Evolutionary conservation across 2,329 filamentous ascomycete genomes (phyloP).

Genomic region (Lasiodiplodia sp.): DNA sequence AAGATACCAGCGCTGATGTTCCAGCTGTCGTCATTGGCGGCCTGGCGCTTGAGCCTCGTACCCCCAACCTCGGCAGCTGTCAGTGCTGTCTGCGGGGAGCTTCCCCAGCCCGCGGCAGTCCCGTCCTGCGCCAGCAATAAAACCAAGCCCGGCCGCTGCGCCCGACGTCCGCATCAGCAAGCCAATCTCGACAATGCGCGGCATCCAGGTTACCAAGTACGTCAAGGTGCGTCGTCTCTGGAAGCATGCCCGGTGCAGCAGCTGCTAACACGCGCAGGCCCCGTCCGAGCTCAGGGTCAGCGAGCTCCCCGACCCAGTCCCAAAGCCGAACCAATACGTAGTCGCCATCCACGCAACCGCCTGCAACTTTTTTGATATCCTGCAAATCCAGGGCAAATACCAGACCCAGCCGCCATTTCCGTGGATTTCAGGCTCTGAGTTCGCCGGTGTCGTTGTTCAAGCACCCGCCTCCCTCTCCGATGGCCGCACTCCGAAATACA

Average conservation of each 20-base stretch:
- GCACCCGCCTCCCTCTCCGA: conserved; percentile 62
- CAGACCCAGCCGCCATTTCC: conserved; percentile 89
- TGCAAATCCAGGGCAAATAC: conserved; percentile 95
- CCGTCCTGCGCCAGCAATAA: background rate
- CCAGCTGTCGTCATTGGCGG: conserved; percentile 22
- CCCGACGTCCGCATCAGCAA: background rate
- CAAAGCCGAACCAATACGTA: conserved; percentile 78
- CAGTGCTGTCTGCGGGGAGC: conserved; percentile 14
- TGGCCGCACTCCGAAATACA: conserved; percentile 65
- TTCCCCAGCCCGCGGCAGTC: conserved; percentile 19
- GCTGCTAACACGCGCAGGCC: conserved; percentile 58
- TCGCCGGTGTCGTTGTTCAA: conserved; percentile 78
- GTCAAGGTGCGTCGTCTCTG: conserved; percentile 64
- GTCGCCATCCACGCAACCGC: conserved; percentile 86
- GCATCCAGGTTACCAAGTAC: conserved; percentile 76
- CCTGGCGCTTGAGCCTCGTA: conserved; percentile 22
- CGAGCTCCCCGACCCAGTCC: conserved; percentile 75
- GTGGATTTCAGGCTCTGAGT: conserved; percentile 87
- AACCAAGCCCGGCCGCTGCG: background rate
- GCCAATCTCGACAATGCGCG: conserved; percentile 66
- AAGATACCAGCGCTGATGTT: conserved; percentile 5
- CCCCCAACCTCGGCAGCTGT: conserved; percentile 15
- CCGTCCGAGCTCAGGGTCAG: conserved; percentile 80
- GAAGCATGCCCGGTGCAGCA: background rate
- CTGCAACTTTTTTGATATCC: conserved; percentile 96